Evolutionary conservation across 2,329 filamentous ascomycete genomes (phyloP).

Genomic region (Diplocarpon rosae): DNA sequence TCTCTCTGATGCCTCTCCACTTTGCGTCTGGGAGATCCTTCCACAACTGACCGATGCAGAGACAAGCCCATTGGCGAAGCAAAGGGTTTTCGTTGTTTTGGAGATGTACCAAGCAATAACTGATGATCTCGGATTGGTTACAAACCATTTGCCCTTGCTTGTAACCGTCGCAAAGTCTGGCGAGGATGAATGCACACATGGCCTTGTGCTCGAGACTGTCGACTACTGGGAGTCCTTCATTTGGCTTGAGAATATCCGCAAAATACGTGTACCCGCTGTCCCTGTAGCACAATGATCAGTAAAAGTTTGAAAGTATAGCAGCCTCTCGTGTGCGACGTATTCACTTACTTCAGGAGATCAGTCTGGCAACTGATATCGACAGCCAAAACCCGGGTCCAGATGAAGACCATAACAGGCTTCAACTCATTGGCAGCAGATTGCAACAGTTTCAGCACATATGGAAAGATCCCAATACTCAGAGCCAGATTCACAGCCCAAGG

Average conservation of each 20-base stretch:
- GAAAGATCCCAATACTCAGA: conserved; percentile 95
- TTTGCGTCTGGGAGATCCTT: conserved; percentile 84
- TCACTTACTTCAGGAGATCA: conserved; percentile 63
- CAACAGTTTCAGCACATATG: conserved; percentile 92
- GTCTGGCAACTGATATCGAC: conserved; percentile 90
- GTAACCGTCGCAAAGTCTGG: conserved; percentile 94
- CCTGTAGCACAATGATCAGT: conserved; percentile 10
- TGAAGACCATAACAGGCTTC: conserved; percentile 98
- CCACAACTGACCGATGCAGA: conserved; percentile 94
- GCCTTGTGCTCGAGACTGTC: conserved; percentile 92
- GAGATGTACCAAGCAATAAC: conserved; percentile 74
- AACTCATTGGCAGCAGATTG: conserved; percentile 91
- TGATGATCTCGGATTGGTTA: conserved; percentile 81
- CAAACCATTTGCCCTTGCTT: conserved; percentile 86
- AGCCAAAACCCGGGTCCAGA: conserved; percentile 91
- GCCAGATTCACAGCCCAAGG: conserved; percentile 99
- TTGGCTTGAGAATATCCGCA: conserved; percentile 79
- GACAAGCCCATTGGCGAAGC: conserved; percentile 86
- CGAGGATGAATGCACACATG: conserved; percentile 97
- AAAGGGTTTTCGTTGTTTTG: conserved; percentile 79
- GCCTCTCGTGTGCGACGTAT: neutral
- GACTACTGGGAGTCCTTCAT: conserved; percentile 70
- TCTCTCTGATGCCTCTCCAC: conserved; percentile 86
- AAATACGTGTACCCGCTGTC: conserved; percentile 98
- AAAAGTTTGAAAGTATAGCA: neutral